A percentile compares a stretch with the other conserved stretches of the same genome.
These are phyloP conservation scores for Tripidium arundinaceum DNA, from an alignment of 202 grass and related monocot species.

Conservation along the genomic window DNA sequence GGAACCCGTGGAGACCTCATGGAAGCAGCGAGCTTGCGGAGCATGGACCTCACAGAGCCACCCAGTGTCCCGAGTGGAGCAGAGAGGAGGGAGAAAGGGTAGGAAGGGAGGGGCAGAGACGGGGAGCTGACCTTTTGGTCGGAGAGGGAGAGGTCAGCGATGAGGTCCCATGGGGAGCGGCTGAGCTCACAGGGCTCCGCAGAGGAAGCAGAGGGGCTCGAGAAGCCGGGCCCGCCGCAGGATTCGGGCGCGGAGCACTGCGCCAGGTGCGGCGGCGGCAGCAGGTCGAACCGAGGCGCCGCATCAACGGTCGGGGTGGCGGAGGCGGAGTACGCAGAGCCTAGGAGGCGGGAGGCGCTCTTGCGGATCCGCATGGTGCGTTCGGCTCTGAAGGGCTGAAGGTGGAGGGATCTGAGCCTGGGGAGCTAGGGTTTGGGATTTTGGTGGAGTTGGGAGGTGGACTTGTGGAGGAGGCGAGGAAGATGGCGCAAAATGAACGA, in stretches of 20 bases:
- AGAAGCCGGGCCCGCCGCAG: background rate
- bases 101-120: background rate
- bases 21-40: background rate
- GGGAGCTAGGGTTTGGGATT: conserved; percentile 41
- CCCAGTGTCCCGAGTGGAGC: background rate
- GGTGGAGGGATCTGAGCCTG: conserved; percentile 3
- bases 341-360: conserved; percentile 35
- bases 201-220: background rate
- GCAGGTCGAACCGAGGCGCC: background rate
- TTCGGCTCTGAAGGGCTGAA: background rate
- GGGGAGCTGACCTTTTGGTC: conserved; percentile 35
- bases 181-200: conserved; percentile 46
- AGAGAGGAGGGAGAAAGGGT: background rate
- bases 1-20: background rate
- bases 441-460: background rate
- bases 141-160: conserved; percentile 44
- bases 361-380: conserved; percentile 52
- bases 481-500: background rate
- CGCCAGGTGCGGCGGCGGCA: background rate
- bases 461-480: background rate
- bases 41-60: background rate
- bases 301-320: background rate
- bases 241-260: background rate
- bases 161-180: conserved; percentile 59
- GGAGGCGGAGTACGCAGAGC: background rate